phyloP scores from a whole-genome alignment of 805 yeast genomes.

The Yarrowia divulgata region DNA sequence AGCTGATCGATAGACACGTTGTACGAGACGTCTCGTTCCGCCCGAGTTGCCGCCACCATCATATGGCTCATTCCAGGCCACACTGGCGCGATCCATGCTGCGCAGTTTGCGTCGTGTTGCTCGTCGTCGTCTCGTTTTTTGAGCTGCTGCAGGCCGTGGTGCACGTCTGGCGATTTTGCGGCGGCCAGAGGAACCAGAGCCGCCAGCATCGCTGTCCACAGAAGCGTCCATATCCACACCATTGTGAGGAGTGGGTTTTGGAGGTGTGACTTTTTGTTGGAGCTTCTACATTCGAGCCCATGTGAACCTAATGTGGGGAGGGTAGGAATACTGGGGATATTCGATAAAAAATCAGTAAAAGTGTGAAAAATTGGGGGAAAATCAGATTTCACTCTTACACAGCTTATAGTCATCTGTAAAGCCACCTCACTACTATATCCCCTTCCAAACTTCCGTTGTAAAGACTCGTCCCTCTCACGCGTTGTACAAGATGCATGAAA shows the following conservation, averaged over 20 bases:
- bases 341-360: not conserved
- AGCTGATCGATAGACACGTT: slow-evolving; percentile 50
- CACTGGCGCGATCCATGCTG: slow-evolving; percentile 25
- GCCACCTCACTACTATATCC: no score
- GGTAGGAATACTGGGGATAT: not conserved
- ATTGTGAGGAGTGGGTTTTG: slow-evolving; percentile 18
- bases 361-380: not conserved
- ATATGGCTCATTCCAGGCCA: slow-evolving; percentile 36
- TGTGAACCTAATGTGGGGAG: not conserved
- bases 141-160: slow-evolving; percentile 14
- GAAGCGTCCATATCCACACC: slow-evolving; percentile 36
- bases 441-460: no score
- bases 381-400: no score
- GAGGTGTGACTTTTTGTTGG: not conserved
- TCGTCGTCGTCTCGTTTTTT: slow-evolving; percentile 23
- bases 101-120: not conserved
- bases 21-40: slow-evolving; percentile 51
- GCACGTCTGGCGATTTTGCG: slow-evolving; percentile 19
- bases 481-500: slow-evolving; percentile 1
- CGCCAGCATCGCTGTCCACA: slow-evolving; percentile 21
- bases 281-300: not conserved
- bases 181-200: slow-evolving; percentile 1
- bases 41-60: slow-evolving; percentile 36
- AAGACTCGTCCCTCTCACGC: no score
- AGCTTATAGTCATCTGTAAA: no score